Percentiles rank a stretch among this genome's conserved stretches.
These are phyloP conservation scores for Haplosporangium gracile DNA, from an alignment of 192 early-diverging fungal genomes.

Conservation along the genomic window DNA sequence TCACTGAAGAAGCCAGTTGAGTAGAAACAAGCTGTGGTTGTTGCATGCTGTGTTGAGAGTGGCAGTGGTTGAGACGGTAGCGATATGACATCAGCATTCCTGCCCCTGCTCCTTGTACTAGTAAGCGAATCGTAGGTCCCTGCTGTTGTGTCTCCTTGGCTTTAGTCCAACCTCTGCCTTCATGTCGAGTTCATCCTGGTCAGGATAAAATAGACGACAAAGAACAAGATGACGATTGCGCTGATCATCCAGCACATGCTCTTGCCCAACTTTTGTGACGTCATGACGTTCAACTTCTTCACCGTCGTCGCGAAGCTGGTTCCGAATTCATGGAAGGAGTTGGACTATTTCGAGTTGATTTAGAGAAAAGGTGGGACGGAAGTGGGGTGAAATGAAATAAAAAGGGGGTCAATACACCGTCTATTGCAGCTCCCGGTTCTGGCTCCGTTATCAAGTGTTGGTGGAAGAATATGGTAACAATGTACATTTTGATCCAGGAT, in stretches of 20 bases:
- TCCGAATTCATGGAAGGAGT: slow-evolving; percentile 42
- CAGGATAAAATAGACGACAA: slow-evolving; percentile 52
- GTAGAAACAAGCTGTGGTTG: neutral
- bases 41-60: neutral
- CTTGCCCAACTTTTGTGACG: slow-evolving; percentile 40
- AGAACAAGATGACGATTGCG: slow-evolving; percentile 47
- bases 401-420: neutral
- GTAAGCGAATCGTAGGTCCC: neutral
- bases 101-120: neutral
- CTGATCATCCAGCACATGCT: slow-evolving; percentile 58
- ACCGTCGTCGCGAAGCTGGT: slow-evolving; percentile 39
- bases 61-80: neutral
- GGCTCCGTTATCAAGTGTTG: neutral
- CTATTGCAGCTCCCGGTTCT: neutral
- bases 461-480: neutral
- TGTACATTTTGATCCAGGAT: slow-evolving; percentile 51
- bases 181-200: slow-evolving; percentile 39
- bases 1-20: neutral
- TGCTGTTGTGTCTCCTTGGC: neutral
- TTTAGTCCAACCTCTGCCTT: neutral
- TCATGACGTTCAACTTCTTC: slow-evolving; percentile 53
- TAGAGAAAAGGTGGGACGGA: neutral
- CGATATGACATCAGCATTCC: neutral
- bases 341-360: slow-evolving; percentile 9
- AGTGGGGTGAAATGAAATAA: neutral